Base-by-base conservation (phyloP, 345 rosid genomes). In the Sisymbrium irio region DNA sequence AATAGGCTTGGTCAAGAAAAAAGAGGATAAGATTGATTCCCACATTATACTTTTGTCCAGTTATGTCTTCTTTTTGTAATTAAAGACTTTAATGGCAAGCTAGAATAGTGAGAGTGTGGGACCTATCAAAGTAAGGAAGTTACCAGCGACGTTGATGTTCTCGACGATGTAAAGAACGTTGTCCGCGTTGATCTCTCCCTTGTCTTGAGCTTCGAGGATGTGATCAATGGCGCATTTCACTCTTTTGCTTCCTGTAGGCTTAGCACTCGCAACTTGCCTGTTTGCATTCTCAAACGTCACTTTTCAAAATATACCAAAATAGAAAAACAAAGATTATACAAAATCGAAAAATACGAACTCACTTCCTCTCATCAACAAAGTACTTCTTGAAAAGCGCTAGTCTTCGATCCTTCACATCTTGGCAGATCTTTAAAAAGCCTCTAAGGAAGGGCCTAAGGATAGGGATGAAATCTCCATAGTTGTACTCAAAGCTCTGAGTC, bases 61-160 rank as follows among this genome's bases (percentile, higher is more conserved):
- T 36, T 36, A 9, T 36, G 40, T 36, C 7, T 35, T 10, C 40
- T 9, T 9, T 36, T 36, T 9, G 4, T 36, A 36, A 2, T 9
- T 9, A 9, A 36, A 36, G 4, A 36, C 40, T 0, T 36, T 36
- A 36, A 36, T 36, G 40, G 40, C 40, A 9, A n/a, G n/a, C n/a
- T n/a, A n/a, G n/a, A n/a, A n/a, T n/a, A n/a, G n/a, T n/a, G n/a
- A n/a, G n/a, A n/a, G n/a, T n/a, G n/a, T n/a, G n/a, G n/a, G n/a
- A n/a, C n/a, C n/a, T n/a, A n/a, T n/a, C n/a, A n/a, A n/a, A n/a
- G n/a, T n/a, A 55, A 55, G 33, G 28, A 47, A 69, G 62, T 20
- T 79, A 95, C 97, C 97, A 5, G 99, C 99, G 11, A 92, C 98
- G 51, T 96, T 96, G 84, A 96, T 96, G 76, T 96, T 96, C 86